Evolutionary conservation across 2,329 filamentous ascomycete species (phyloP).

Genomic region (Fusarium sp.): DNA sequence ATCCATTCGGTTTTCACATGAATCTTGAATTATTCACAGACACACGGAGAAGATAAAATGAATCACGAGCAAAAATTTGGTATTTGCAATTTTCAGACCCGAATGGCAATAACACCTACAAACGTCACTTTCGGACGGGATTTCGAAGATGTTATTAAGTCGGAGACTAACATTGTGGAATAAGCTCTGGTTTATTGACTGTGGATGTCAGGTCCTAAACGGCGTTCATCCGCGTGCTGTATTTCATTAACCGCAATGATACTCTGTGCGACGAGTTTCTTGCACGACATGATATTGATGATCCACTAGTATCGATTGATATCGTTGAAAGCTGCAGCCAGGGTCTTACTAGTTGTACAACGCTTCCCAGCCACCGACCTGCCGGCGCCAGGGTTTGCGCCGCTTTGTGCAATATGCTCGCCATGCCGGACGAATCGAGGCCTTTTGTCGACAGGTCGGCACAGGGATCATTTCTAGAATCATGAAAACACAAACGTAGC

Average conservation of each 20-base stretch:
- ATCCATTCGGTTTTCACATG: not conserved
- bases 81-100: not conserved
- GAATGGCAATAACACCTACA: not conserved
- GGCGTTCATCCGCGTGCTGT: not conserved
- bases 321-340: not conserved
- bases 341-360: slow-evolving; percentile 6
- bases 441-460: not conserved
- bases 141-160: not conserved
- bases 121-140: not conserved
- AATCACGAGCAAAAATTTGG: not conserved
- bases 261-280: not conserved
- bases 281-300: not conserved
- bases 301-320: not conserved
- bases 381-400: slow-evolving; percentile 17
- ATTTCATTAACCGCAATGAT: too few relatives aligned
- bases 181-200: not conserved
- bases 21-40: not conserved
- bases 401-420: slow-evolving; percentile 5
- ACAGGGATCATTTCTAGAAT: slow-evolving; percentile 20
- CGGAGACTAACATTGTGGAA: not conserved
- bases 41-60: not conserved
- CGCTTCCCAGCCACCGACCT: slow-evolving; percentile 10
- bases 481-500: not conserved
- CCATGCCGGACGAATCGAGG: slow-evolving; percentile 12
- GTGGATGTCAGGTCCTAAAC: not conserved